These are phyloP conservation scores for Zelopaecilomyces penicillatus DNA, from an alignment of 2,329 filamentous ascomycete genomes.

Conservation along the genomic window DNA sequence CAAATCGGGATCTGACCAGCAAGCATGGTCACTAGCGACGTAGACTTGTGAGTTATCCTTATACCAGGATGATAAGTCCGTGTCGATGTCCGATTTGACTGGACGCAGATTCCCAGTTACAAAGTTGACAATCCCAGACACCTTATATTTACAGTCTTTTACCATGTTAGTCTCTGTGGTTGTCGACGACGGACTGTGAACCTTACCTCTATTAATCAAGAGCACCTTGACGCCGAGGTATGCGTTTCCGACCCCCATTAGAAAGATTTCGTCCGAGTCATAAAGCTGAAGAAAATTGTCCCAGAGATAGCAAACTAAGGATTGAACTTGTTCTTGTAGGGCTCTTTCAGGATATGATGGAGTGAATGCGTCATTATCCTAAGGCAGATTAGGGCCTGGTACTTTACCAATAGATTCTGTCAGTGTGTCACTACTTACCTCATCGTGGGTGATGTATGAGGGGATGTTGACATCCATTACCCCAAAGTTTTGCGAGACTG, in stretches of 20 bases:
- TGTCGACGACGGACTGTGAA: neutral
- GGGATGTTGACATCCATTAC: conserved; percentile 91
- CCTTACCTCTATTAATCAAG: conserved; percentile 63
- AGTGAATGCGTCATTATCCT: conserved; percentile 42
- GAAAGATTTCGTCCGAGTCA: conserved; percentile 63
- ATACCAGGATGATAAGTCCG: conserved; percentile 73
- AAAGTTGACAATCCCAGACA: conserved; percentile 72
- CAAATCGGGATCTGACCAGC: conserved; percentile 60
- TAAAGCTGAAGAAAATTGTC: conserved; percentile 89
- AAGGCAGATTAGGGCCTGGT: conserved; percentile 4
- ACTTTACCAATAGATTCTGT: neutral
- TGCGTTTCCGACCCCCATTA: conserved; percentile 85
- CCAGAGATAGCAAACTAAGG: conserved; percentile 83
- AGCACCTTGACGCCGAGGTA: conserved; percentile 78
- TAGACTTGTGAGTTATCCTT: conserved; percentile 72
- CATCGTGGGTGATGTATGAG: conserved; percentile 58
- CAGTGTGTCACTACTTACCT: conserved; percentile 31
- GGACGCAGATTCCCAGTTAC: conserved; percentile 69
- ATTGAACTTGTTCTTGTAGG: conserved; percentile 54
- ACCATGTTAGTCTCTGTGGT: conserved; percentile 6
- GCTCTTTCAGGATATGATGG: conserved; percentile 36
- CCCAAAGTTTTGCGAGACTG: conserved; percentile 63
- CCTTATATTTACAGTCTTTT: conserved; percentile 54
- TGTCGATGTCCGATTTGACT: conserved; percentile 69
- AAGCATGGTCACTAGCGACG: conserved; percentile 64